Evolutionary conservation across 805 yeast genomes (phyloP), one percentile per base, ranked within the genome.

Genomic region (Geotrichum ghanense): DNA sequence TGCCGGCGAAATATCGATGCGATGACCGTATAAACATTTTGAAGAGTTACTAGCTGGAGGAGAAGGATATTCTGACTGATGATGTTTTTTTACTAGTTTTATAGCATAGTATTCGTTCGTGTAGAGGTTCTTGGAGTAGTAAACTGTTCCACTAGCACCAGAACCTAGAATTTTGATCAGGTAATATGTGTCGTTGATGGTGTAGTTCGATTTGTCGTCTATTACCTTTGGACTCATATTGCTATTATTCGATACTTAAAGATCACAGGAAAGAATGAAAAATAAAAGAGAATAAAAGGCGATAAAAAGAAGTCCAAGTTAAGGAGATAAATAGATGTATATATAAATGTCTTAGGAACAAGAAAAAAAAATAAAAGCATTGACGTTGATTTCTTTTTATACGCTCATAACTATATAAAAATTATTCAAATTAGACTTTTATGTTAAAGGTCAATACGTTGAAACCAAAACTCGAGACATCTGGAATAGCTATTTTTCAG

Each of bases 91-190:
- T 5, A 39, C 23, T 12, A 82, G 78, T 60, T 87, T 87, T 50
- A 88, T 76, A 1, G 95, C 95, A 55, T 69, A 79, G 19, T 68
- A 64, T 43, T 68, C 63, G 16, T 73, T 70, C 0, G 81, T 72
- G 40, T 54, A 57, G 19, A 70, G 52, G 58, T 86, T 82, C 49
- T 72, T 63, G 2, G 85, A 88, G 16, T 76, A 69, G 66, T 82
- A 85, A 5, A 87, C 90, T 25, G 82, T 69, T 3, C 95, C 95
- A 56, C 81, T 87, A 20, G 95, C 88, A 22, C 96, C 96, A 0
- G 90, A 75, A 5, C 95, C 95, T 9, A 82, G 73, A 35, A 53
- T 76, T 34, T 47, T 51, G 43, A 52, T 50, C 27, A 60, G 50
- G 25, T 46, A 46, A 43, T 50, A 23, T 21, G 48, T 40, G 47